phyloP scores from a whole-genome alignment of 441 rosid genomes.

The Gossypium schwendimanii region DNA sequence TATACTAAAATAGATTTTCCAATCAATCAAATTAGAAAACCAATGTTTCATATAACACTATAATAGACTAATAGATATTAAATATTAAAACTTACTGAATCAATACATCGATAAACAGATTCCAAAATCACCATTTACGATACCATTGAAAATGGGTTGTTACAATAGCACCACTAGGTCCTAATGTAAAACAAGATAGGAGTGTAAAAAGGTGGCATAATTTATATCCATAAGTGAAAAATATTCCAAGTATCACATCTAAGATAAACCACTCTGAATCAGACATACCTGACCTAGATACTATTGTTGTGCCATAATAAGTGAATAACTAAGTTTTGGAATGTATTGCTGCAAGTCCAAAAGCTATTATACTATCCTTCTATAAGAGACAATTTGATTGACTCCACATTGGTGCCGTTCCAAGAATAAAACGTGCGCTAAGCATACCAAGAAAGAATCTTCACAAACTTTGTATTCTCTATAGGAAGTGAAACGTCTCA shows the following conservation, averaged over 20 bases:
- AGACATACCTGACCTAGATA: slow-evolving; percentile 64
- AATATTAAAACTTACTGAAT: no score
- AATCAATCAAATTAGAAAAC: no score
- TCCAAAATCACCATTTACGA: neutral
- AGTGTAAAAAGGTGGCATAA: neutral
- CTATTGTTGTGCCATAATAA: slow-evolving; percentile 56
- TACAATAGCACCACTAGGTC: neutral
- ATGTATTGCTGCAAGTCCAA: slow-evolving; percentile 77
- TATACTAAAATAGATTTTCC: no score
- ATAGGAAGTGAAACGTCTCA: slow-evolving; percentile 59
- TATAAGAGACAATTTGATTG: slow-evolving; percentile 49
- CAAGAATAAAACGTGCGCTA: slow-evolving; percentile 8
- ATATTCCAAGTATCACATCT: neutral
- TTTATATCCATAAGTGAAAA: neutral
- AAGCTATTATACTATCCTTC: slow-evolving; percentile 66
- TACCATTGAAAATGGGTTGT: no score
- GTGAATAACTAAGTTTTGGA: slow-evolving; percentile 73
- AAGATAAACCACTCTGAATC: neutral
- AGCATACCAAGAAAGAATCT: slow-evolving; percentile 33
- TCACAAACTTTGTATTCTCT: slow-evolving; percentile 38
- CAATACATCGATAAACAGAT: no score
- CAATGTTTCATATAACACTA: no score
- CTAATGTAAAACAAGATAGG: slow-evolving; percentile 1
- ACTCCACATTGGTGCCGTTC: slow-evolving; percentile 73
- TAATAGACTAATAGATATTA: no score